A percentile compares a stretch with the other conserved stretches of the same genome.
Conservation (phyloP, 2,329 filamentous ascomycete genomes). For the Cercospora zeae-maydis region DNA sequence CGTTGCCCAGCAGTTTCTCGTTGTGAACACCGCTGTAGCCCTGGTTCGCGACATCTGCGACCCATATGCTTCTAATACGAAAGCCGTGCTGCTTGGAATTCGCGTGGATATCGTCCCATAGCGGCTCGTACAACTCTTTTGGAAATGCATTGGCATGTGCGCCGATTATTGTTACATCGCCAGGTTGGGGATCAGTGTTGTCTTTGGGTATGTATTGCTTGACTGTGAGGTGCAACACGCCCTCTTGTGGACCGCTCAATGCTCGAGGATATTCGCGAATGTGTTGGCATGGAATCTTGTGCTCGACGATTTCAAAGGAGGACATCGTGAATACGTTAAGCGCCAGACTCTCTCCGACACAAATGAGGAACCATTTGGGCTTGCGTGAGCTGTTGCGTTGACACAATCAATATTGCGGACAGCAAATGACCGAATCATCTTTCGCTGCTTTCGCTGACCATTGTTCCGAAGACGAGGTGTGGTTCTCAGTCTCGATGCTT, state of each 20-base stretch:
- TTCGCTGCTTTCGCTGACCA: too few relatives aligned
- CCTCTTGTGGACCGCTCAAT: background rate
- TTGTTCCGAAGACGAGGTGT: too few relatives aligned
- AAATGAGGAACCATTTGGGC: too few relatives aligned
- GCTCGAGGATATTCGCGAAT: constrained; percentile 2
- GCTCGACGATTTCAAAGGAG: background rate
- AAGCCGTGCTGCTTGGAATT: background rate
- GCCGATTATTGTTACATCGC: constrained; percentile 21
- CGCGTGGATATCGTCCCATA: constrained; percentile 4
- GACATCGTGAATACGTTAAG: too few relatives aligned
- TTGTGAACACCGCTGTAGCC: constrained; percentile 19
- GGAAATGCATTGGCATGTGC: constrained; percentile 9
- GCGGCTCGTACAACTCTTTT: constrained; percentile 24
- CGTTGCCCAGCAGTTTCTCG: constrained; percentile 18
- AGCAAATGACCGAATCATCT: too few relatives aligned
- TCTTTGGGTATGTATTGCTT: constrained; percentile 20
- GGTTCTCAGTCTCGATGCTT: too few relatives aligned
- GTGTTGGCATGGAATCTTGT: background rate
- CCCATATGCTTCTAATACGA: constrained; percentile 22
- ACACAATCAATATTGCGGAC: too few relatives aligned
- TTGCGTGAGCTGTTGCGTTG: too few relatives aligned
- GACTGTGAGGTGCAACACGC: constrained; percentile 4
- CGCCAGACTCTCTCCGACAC: too few relatives aligned
- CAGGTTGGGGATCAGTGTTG: constrained; percentile 3
- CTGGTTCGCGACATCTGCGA: constrained; percentile 20